Evolutionary conservation across 371 early-diverging fungal genomes (phyloP).

Genomic region (Umbelopsis sp.): DNA sequence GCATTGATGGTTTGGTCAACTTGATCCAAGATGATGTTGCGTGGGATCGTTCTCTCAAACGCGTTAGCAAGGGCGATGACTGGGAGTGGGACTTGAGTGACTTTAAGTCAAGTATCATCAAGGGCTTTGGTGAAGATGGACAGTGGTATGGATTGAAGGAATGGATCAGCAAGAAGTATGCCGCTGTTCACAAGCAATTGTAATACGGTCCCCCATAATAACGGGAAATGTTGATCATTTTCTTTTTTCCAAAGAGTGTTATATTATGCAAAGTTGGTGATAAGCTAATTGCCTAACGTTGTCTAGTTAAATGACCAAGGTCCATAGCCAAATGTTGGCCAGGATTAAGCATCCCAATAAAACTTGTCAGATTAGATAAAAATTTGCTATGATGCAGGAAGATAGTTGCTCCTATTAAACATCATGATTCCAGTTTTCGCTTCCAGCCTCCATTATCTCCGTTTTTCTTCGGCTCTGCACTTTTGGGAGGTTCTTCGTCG

Average conservation of each 20-base stretch:
- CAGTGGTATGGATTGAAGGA: constrained; percentile 30
- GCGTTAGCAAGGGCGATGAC: constrained; percentile 23
- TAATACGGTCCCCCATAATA: not conserved
- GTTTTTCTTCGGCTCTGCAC: not conserved
- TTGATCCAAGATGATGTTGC: constrained; percentile 42
- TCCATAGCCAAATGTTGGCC: too few relatives aligned
- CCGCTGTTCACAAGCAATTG: constrained; percentile 20
- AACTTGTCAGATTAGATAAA: not conserved
- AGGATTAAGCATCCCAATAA: not conserved
- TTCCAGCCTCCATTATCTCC: not conserved
- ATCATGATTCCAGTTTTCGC: not conserved
- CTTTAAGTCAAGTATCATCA: constrained; percentile 23
- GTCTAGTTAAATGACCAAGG: too few relatives aligned
- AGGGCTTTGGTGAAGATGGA: constrained; percentile 27
- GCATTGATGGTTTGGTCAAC: constrained; percentile 28
- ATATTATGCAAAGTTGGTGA: not conserved
- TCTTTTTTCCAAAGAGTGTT: not conserved
- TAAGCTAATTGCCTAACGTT: too few relatives aligned
- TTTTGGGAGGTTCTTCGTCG: constrained; percentile 26
- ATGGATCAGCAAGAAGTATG: constrained; percentile 27
- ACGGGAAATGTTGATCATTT: not conserved
- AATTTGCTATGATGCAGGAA: not conserved
- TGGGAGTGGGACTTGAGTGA: constrained; percentile 26
- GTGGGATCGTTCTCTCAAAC: constrained; percentile 37
- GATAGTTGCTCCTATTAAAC: not conserved